Conservation (phyloP, 345 rosid genomes). For the Citrus trifoliata region DNA sequence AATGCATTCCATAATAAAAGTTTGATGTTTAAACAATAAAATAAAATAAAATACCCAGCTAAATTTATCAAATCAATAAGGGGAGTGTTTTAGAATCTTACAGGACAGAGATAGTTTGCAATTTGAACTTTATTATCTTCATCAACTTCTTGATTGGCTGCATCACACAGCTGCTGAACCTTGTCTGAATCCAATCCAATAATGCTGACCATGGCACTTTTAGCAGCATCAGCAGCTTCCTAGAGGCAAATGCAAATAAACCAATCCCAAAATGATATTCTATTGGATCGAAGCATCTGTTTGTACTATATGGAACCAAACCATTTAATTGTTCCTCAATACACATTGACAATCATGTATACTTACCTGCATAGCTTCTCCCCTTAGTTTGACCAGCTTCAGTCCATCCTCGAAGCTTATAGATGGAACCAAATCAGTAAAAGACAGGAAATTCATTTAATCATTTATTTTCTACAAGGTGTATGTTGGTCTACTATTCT, state of each 20-base stretch:
- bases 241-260: slow-evolving; percentile 26
- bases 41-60: neutral
- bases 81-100: slow-evolving; percentile 28
- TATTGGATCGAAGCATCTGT: neutral
- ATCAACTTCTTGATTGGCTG: slow-evolving; percentile 90
- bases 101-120: slow-evolving; percentile 86
- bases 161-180: slow-evolving; percentile 86
- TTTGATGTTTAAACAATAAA: neutral
- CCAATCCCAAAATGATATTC: slow-evolving; percentile 1
- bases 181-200: slow-evolving; percentile 85
- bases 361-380: slow-evolving; percentile 96
- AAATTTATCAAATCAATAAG: neutral
- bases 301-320: neutral
- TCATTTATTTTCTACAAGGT: neutral
- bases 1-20: neutral
- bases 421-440: slow-evolving; percentile 17
- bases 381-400: slow-evolving; percentile 89
- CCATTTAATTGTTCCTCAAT: neutral
- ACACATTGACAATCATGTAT: neutral
- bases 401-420: slow-evolving; percentile 95
- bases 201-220: slow-evolving; percentile 94
- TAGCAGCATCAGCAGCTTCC: slow-evolving; percentile 98
- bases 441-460: neutral
- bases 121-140: slow-evolving; percentile 83
- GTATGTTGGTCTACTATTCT: neutral